phyloP scores from a whole-genome alignment of 2,329 filamentous ascomycete species.

The Fusarium nygamai region DNA sequence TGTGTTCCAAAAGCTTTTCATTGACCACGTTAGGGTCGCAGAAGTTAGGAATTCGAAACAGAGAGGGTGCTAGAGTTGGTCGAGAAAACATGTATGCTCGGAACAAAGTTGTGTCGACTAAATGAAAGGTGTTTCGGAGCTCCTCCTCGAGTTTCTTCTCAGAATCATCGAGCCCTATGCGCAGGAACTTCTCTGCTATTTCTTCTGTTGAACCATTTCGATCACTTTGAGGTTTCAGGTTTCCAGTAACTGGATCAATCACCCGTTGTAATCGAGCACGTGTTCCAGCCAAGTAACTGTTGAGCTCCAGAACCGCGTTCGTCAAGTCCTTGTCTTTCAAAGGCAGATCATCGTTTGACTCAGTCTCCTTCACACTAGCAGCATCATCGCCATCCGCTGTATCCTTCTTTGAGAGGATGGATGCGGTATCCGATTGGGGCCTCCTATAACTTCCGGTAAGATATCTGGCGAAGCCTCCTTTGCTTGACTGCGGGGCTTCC shows the following conservation, averaged over 20 bases:
- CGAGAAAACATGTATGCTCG: constrained; percentile 93
- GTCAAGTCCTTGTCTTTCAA: constrained; percentile 85
- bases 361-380: constrained; percentile 60
- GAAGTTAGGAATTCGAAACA: constrained; percentile 97
- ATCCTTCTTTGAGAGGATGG: constrained; percentile 68
- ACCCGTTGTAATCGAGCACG: constrained; percentile 72
- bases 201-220: constrained; percentile 58
- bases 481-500: constrained; percentile 50
- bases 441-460: constrained; percentile 59
- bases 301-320: constrained; percentile 82
- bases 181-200: constrained; percentile 66
- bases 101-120: constrained; percentile 95
- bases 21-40: constrained; percentile 97
- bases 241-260: constrained; percentile 70
- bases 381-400: constrained; percentile 64
- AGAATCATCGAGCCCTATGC: constrained; percentile 56
- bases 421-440: constrained; percentile 63
- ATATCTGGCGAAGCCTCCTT: constrained; percentile 63
- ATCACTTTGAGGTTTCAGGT: constrained; percentile 62
- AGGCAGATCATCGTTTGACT: constrained; percentile 57
- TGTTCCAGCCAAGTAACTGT: constrained; percentile 88
- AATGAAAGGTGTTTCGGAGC: constrained; percentile 78
- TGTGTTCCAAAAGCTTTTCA: constrained; percentile 87
- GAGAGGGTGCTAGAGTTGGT: constrained; percentile 83
- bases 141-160: constrained; percentile 74